phyloP scores from a whole-genome alignment of 108 stramenopile species.

The Pseudonitzschia pungens region DNA sequence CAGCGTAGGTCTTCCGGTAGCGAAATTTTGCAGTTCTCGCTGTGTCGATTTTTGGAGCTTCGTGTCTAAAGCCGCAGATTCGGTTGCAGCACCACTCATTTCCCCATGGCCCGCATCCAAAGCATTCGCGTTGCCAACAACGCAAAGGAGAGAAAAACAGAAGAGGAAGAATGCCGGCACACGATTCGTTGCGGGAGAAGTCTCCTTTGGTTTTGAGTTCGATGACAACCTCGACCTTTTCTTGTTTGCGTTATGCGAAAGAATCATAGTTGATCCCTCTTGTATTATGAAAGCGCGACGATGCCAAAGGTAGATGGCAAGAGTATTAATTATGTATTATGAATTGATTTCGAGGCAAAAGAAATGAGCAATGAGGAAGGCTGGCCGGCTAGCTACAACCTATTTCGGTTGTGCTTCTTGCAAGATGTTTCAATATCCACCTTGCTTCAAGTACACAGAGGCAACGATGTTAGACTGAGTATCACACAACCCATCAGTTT shows the following conservation, averaged over 20 bases:
- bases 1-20: not conserved
- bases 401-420: too few species aligned
- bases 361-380: not conserved
- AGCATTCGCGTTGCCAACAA: not conserved
- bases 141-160: not conserved
- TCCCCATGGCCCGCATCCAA: not conserved
- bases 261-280: not conserved
- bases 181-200: not conserved
- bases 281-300: not conserved
- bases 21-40: not conserved
- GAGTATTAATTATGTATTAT: too few species aligned
- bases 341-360: too few species aligned
- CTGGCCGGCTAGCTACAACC: not conserved
- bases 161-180: not conserved
- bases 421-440: not conserved
- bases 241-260: not conserved
- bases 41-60: not conserved
- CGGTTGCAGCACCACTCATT: not conserved
- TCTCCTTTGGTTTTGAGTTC: not conserved
- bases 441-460: not conserved
- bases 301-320: too few species aligned
- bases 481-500: too few species aligned
- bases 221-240: not conserved
- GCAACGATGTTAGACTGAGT: too few species aligned
- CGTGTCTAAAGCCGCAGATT: not conserved